Percentiles rank a stretch among this genome's conserved stretches.
phyloP scores from a whole-genome alignment of 495 filamentous ascomycete genomes.

The Tuber melanosporum region DNA sequence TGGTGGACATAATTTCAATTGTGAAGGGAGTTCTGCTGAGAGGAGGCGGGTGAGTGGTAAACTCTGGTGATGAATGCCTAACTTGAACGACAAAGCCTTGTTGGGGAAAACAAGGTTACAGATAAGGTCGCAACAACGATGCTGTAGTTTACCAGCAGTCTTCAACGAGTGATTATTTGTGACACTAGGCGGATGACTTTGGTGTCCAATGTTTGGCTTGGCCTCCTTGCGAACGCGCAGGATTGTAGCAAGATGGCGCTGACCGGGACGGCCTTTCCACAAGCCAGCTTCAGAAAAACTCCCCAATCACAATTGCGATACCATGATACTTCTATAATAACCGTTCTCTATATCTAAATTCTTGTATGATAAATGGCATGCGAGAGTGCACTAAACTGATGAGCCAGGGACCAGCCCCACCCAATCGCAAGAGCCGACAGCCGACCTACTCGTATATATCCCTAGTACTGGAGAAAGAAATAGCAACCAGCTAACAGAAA shows the following conservation, averaged over 20 bases:
- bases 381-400: neutral
- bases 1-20: neutral
- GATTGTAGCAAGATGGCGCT: neutral
- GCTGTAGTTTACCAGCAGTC: neutral
- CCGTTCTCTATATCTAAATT: conserved; percentile 1
- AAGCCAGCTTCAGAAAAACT: neutral
- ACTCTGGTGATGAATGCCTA: neutral
- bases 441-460: neutral
- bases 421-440: neutral
- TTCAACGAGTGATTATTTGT: neutral
- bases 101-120: neutral
- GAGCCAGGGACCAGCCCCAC: neutral
- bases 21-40: neutral
- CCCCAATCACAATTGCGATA: neutral
- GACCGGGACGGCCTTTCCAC: neutral
- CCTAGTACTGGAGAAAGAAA: neutral
- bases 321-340: neutral
- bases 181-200: neutral
- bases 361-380: neutral
- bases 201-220: neutral
- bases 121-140: neutral
- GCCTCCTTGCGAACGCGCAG: neutral
- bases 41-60: neutral
- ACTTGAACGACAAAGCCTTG: neutral
- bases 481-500: neutral